Base-by-base conservation (phyloP, 2,329 filamentous ascomycete genomes). In the Sporothrix pallida region DNA sequence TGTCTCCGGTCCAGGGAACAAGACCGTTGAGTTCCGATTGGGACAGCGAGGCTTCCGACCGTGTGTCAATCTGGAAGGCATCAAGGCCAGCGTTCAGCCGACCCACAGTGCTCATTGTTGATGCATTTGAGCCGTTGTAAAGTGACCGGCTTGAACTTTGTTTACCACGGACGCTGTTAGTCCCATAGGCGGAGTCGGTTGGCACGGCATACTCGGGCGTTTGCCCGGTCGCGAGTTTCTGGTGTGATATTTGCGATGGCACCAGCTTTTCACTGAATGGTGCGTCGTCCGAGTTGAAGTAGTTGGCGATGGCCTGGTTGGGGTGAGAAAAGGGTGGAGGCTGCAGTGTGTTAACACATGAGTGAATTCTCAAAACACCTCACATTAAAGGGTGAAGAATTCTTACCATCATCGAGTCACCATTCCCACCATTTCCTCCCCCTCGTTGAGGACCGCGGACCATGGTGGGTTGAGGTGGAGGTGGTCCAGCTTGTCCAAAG, bases 151-250 rank as follows among this genome's bases (percentile, higher is more conserved):
- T 37, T 5, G 31, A 46, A 20, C 52, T 70, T n/a, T 12, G 69
- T 54, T 46, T 71, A 2, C 26, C n/a, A 31, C 52, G 37, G n/a
- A 54, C 54, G 17, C 69, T 71, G 69, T 46, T 50, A 56, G 56
- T 71, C 7, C 54, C 42, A 26, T 71, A 71, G 8, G 70, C 23
- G 31, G 70, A 71, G 20, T 71, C 70, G 15, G 54, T 17, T 20
- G 44, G n/a, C 23, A 20, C 20, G 4, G n/a, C 20, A 20, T 26
- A 26, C 62, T 65, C 62, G 62, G 62, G 17, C 13, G 42, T 44
- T 13, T n/a, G 42, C 10, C 62, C 42, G 8, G 31, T 13, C 7
- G 44, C 0, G n/a, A 15, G 62, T 48, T 6, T 48, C n/a, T 48
- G 62, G 12, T 48, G 37, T 23, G 42, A n/a, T 12, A 48, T 23